Percentiles rank a stretch among this genome's conserved stretches.
phyloP scores from a whole-genome alignment of 164 flowering plant species.

The Warburgia ugandensis region DNA sequence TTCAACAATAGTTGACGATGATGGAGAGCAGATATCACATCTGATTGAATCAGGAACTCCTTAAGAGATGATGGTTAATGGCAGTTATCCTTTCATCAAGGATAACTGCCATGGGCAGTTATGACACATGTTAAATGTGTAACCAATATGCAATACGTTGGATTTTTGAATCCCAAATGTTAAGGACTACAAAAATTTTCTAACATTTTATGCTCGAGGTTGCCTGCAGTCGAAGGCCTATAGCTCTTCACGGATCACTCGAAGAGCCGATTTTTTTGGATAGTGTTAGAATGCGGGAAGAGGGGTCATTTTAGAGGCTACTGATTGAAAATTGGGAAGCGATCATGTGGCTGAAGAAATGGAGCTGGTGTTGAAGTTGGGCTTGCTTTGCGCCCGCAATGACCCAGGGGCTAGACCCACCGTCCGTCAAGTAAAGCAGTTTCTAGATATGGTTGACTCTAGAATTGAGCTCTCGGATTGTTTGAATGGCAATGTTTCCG shows the following conservation, averaged over 20 bases:
- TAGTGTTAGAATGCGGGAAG: slow-evolving; percentile 5
- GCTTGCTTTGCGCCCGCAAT: slow-evolving; percentile 23
- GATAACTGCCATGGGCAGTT: too few species aligned
- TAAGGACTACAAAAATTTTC: too few species aligned
- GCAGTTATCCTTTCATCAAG: too few species aligned
- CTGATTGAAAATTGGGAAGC: slow-evolving; percentile 13
- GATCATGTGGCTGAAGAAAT: slow-evolving; percentile 4
- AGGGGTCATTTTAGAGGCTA: slow-evolving; percentile 12
- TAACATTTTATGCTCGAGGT: slow-evolving; percentile 18
- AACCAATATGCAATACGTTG: too few species aligned
- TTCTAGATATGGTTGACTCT: slow-evolving; percentile 1
- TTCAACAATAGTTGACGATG: too few species aligned
- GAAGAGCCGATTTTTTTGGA: slow-evolving; percentile 5
- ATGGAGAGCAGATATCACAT: too few species aligned
- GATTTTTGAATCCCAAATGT: slow-evolving; percentile 17
- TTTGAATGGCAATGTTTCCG: not conserved
- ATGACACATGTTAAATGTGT: too few species aligned
- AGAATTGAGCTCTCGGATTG: slow-evolving; percentile 1
- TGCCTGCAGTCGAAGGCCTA: slow-evolving; percentile 17
- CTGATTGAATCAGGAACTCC: too few species aligned
- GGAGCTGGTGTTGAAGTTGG: slow-evolving; percentile 15
- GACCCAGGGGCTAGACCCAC: slow-evolving; percentile 4
- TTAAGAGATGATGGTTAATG: too few species aligned
- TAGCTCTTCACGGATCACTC: not conserved
- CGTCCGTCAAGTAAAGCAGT: slow-evolving; percentile 9